Percentiles rank a stretch among this genome's conserved stretches.
These are phyloP conservation scores for Acacia pycnantha DNA, from an alignment of 331 rosid genomes.

Conservation along the genomic window DNA sequence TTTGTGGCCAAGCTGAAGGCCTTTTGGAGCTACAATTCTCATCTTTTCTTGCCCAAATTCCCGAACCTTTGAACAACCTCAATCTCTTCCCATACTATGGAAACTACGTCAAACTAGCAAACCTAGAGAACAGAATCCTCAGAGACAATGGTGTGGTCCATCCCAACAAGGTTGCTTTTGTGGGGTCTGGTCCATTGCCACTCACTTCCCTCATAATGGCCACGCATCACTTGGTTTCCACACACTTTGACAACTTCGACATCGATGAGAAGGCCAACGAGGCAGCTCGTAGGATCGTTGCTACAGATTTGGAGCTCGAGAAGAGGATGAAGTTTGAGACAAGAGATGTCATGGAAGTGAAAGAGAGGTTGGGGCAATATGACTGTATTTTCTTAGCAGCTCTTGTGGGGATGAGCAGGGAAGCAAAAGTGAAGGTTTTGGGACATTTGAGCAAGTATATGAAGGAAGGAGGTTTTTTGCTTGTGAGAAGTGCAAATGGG, in stretches of 20 bases:
- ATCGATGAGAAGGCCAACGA: constrained; percentile 60
- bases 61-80: constrained; percentile 48
- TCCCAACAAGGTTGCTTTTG: constrained; percentile 59
- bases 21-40: constrained; percentile 72
- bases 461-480: constrained; percentile 60
- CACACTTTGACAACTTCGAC: constrained; percentile 71
- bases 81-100: constrained; percentile 66
- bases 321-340: constrained; percentile 77
- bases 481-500: constrained; percentile 77
- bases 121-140: constrained; percentile 51
- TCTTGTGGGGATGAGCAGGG: constrained; percentile 62
- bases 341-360: constrained; percentile 10
- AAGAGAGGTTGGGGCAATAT: constrained; percentile 54
- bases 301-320: constrained; percentile 51
- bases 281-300: constrained; percentile 48
- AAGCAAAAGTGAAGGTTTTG: constrained; percentile 54
- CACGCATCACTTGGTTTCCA: constrained; percentile 50
- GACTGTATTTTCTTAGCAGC: constrained; percentile 79
- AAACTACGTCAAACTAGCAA: constrained; percentile 64
- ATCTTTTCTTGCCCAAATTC: constrained; percentile 42
- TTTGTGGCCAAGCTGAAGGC: constrained; percentile 65
- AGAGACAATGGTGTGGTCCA: constrained; percentile 40
- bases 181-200: constrained; percentile 86
- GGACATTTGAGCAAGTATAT: constrained; percentile 54
- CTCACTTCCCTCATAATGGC: constrained; percentile 75